Evolutionary conservation across 1,284 basidiomycete genomes (phyloP).

Genomic region (Ceratobasidium sp.): DNA sequence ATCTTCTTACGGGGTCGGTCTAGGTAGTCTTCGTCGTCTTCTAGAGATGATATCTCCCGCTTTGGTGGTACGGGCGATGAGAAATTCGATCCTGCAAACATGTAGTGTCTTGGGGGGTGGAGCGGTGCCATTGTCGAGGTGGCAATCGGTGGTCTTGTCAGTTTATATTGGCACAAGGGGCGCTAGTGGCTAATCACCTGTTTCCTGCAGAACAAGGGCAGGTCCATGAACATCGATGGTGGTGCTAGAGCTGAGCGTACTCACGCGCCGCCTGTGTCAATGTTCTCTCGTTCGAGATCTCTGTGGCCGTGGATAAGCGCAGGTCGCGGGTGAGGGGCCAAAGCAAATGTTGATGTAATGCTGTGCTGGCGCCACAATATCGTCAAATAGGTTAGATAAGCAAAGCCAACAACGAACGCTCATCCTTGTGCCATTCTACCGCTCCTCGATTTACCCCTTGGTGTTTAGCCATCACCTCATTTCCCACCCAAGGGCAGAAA

Average conservation of each 20-base stretch:
- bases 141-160: background rate
- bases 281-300: background rate
- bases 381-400: too few species aligned
- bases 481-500: background rate
- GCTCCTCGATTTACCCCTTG: background rate
- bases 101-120: slow-evolving; percentile 12
- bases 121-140: slow-evolving; percentile 13
- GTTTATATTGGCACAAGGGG: background rate
- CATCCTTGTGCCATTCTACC: background rate
- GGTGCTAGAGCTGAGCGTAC: background rate
- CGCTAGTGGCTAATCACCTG: background rate
- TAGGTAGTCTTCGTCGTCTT: slow-evolving; percentile 44
- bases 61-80: slow-evolving; percentile 12
- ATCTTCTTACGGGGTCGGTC: slow-evolving; percentile 44
- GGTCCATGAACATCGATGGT: background rate
- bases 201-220: background rate
- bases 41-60: slow-evolving; percentile 36
- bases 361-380: background rate
- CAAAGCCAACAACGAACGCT: background rate
- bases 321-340: background rate
- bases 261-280: background rate
- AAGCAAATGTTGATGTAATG: background rate
- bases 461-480: background rate
- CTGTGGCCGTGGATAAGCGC: background rate
- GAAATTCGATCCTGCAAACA: slow-evolving; percentile 18